Evolutionary conservation across 495 filamentous ascomycete species (phyloP), one percentile per base, ranked within the genome.

Genomic region (Haplographium delicatum): DNA sequence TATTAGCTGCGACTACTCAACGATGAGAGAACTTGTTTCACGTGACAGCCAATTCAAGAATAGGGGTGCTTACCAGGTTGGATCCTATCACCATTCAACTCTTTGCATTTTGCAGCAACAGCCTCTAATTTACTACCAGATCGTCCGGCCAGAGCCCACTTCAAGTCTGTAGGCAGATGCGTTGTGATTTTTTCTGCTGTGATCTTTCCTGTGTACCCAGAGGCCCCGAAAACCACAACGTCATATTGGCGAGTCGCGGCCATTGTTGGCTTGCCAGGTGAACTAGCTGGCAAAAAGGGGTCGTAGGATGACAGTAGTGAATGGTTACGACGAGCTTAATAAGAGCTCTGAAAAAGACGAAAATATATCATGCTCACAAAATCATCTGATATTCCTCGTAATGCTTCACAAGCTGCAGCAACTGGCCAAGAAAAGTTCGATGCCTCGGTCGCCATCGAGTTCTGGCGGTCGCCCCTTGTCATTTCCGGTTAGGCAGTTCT

Each of bases 61-160:
- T 27, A 44, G 9, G 23, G 10, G 26, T 51, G 41, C 57, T 57
- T 51, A 86, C 80, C 78, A 58, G 89, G 88, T 24, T 79, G 75
- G 39, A 67, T 47, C 22, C 90, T 82, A 66, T 94, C 84, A 3
- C 79, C 70, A 64, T 89, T 88, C 35, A 88, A 63, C 13, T 61
- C 49, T 51, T 81, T 80, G 60, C 87, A 74, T 47, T 85, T 77
- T 53, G 79, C 66, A n/a, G 79, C 76, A 20, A 95, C 66, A 18
- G 67, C 60, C 53, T 85, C 74, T 10, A 97, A 74, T 64, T 94
- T 96, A 37, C 68, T 62, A 20, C 70, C 67, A 6, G 88, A 91
- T 23, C 91, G 84, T 15, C 91, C 91, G 8, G 90, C 88, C 40
- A 96, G 70, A 20, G 90, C 91, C 91, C 91, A 97, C 71, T 81